phyloP scores from a whole-genome alignment of 106 monocot genomes.

The Narthecium ossifragum region DNA sequence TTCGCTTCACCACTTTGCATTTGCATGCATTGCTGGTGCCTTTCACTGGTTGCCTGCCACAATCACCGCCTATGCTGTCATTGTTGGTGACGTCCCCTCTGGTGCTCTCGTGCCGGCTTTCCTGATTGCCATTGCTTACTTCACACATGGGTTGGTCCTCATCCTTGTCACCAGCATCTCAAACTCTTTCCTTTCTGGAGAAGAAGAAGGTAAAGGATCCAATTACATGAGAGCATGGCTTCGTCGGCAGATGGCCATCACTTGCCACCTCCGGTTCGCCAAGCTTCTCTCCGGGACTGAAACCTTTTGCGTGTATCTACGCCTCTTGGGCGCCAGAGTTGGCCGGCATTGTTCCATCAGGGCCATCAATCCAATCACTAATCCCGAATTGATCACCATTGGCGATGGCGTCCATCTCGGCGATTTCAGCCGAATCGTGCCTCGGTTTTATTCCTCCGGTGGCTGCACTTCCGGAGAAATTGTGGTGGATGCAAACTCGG shows the following conservation, averaged over 20 bases:
- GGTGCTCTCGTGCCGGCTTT: conserved; percentile 12
- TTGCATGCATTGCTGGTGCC: conserved; percentile 29
- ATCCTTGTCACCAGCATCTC: conserved; percentile 17
- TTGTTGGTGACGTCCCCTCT: conserved; percentile 14
- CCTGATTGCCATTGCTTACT: conserved; percentile 23
- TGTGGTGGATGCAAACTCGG: conserved; percentile 26
- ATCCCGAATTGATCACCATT: conserved; percentile 25
- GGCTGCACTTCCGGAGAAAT: conserved; percentile 16
- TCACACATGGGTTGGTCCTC: conserved; percentile 32
- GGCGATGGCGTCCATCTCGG: conserved; percentile 50
- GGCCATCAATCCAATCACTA: conserved; percentile 33
- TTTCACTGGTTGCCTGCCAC: conserved; percentile 46
- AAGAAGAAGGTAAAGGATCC: conserved; percentile 6
- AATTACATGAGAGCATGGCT: conserved; percentile 28
- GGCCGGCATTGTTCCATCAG: conserved; percentile 44
- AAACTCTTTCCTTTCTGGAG: conserved; percentile 11
- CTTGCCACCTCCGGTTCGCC: conserved; percentile 44
- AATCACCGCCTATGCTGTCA: conserved; percentile 22
- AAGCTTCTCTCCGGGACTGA: conserved; percentile 47
- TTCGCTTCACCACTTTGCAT: conserved; percentile 17
- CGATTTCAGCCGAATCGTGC: conserved; percentile 42
- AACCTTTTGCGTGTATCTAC: conserved; percentile 39
- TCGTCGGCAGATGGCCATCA: conserved; percentile 15
- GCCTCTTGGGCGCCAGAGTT: conserved; percentile 34
- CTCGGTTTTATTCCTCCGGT: conserved; percentile 26